Evolutionary conservation across 2,329 filamentous ascomycete species (phyloP), one percentile per base, ranked within the genome.

Genomic region (Aspergillus fijiensis): DNA sequence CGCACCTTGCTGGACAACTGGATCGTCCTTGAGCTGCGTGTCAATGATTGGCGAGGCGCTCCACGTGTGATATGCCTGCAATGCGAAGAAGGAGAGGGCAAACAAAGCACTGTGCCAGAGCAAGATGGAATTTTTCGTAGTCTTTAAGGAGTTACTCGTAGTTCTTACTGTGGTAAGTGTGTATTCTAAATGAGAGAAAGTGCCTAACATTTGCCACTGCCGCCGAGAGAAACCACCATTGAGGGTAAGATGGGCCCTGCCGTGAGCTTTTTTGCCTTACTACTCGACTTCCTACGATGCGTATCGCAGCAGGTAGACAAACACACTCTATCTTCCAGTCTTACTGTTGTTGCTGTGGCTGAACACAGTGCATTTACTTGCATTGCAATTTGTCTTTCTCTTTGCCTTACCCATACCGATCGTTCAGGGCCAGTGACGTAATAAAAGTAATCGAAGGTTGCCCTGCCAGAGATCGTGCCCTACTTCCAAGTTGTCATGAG

Each of bases 31-130:
- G 52, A 55, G 48, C 52, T 55, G 39, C 52, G 52, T 55, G 42
- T 55, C 21, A 29, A 55, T 55, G 52, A 55, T 48, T 55, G 52
- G 52, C 42, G 25, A 55, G 52, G 52, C 52, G 52, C 14, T 55
- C 52, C 52, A 55, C 52, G 52, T 55, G 52, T 55, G 21, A 31
- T 55, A 35, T 33, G 42, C 42, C 42, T 42, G 52, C 39, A 47
- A 49, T 25, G 39, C 16, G 52, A 45, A 12, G 52, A 45, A 12
- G 51, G 14, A 21, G 23, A 19, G 51, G 35, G 33, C 33, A 35
- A 53, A 52, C 12, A 16, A 19, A 29, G 11, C 12, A 29, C 5
- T 9, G 23, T 7, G 31, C 11, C 49, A 27, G 10, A 50, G 33
- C 33, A 35, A 16, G 39, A 48, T 23, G 35, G 23, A 31, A 27